Percentiles rank a stretch among this genome's conserved stretches.
phyloP scores from a whole-genome alignment of 148 eudicot species.

The Amaranthus hypochondriacus region DNA sequence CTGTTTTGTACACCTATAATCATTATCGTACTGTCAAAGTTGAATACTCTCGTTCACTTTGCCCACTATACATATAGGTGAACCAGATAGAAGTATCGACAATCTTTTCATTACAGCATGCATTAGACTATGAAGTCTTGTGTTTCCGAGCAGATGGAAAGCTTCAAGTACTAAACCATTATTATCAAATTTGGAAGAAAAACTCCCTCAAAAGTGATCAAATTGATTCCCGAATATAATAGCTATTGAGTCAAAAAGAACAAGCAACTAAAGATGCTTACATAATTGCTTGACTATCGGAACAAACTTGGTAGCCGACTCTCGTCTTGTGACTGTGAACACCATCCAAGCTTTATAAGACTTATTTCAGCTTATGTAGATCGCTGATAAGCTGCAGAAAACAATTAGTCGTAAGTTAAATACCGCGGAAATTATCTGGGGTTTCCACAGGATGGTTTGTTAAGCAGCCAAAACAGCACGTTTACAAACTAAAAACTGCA shows the following conservation, averaged over 20 bases:
- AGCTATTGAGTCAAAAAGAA: neutral
- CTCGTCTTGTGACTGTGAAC: conserved; percentile 46
- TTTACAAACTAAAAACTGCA: too few species aligned
- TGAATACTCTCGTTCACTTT: too few species aligned
- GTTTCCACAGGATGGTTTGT: neutral
- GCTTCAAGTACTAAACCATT: too few species aligned
- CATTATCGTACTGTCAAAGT: too few species aligned
- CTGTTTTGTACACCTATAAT: too few species aligned
- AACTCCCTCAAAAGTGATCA: neutral
- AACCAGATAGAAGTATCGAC: too few species aligned
- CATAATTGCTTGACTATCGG: conserved; percentile 41
- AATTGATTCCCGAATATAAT: too few species aligned
- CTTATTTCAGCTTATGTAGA: conserved; percentile 23
- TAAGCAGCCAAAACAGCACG: too few species aligned
- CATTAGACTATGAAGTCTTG: too few species aligned
- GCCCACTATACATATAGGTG: too few species aligned
- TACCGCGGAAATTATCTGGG: neutral
- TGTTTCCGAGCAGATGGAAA: too few species aligned
- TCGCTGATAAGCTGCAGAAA: conserved; percentile 31
- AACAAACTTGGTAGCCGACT: conserved; percentile 53
- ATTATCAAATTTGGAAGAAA: conserved; percentile 19
- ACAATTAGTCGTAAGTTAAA: neutral
- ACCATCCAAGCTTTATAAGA: conserved; percentile 59
- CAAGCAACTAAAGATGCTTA: conserved; percentile 11
- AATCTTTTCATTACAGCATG: too few species aligned